Percentiles rank a stretch among this genome's conserved stretches.
These are phyloP conservation scores for Betula pendula DNA, from an alignment of 306 rosid genomes.

Conservation along the genomic window DNA sequence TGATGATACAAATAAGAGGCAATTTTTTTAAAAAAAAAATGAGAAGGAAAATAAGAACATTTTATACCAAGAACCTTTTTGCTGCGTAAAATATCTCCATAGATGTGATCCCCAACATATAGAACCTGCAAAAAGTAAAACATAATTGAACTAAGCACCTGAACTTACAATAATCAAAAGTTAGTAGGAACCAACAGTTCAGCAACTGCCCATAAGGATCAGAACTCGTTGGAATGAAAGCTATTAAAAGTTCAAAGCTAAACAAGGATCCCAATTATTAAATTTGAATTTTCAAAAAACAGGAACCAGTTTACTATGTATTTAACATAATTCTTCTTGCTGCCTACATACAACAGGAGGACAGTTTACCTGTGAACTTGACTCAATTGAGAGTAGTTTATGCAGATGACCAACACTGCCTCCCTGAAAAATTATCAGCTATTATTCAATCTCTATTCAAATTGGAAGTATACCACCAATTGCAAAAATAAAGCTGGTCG, in stretches of 20 bases:
- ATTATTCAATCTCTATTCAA: neutral
- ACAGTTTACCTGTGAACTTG: slow-evolving; percentile 81
- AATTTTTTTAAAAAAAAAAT: neutral
- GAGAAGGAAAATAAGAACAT: slow-evolving; percentile 24
- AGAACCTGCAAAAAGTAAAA: slow-evolving; percentile 64
- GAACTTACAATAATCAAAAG: neutral
- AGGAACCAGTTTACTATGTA: neutral
- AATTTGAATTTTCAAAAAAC: neutral
- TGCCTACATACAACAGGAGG: slow-evolving; percentile 3
- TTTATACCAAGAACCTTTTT: slow-evolving; percentile 91
- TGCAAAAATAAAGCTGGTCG: neutral
- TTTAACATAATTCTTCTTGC: neutral
- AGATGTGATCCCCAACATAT: slow-evolving; percentile 97
- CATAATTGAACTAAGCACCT: neutral
- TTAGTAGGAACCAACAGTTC: slow-evolving; percentile 1
- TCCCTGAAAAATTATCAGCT: slow-evolving; percentile 57
- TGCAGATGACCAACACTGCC: slow-evolving; percentile 94
- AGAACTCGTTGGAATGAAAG: neutral
- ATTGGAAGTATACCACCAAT: neutral
- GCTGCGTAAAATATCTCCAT: slow-evolving; percentile 96
- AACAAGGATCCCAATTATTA: neutral
- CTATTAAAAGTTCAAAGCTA: slow-evolving; percentile 5
- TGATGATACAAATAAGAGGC: neutral
- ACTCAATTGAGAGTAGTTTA: slow-evolving; percentile 81
- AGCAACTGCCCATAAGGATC: slow-evolving; percentile 20